Conservation (phyloP, 148 eudicot genomes). For the Chenopodium formosanum region DNA sequence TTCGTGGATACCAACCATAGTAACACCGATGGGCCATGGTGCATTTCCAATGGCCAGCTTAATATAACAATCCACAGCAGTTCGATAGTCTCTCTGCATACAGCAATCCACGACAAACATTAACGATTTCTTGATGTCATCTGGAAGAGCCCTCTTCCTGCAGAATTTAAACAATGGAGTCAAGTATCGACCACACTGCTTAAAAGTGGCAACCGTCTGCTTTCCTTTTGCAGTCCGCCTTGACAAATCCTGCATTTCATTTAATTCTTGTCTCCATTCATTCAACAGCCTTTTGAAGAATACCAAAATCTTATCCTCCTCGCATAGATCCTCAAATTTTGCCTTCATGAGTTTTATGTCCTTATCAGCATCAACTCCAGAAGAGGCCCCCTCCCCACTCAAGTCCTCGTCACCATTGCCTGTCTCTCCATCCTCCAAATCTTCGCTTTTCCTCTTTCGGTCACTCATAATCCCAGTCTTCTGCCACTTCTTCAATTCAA, state of each 20-base stretch:
- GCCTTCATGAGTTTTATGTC: constrained; percentile 85
- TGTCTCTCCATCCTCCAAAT: constrained; percentile 62
- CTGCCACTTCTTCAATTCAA: too few species aligned
- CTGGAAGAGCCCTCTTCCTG: constrained; percentile 89
- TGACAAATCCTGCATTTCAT: constrained; percentile 62
- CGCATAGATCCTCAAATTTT: constrained; percentile 37
- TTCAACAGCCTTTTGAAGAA: constrained; percentile 86
- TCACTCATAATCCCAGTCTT: too few species aligned
- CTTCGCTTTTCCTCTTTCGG: constrained; percentile 58
- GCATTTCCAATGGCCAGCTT: too few species aligned
- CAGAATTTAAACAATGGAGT: constrained; percentile 84
- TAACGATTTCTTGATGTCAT: constrained; percentile 65
- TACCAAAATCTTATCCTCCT: constrained; percentile 75
- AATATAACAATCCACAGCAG: constrained; percentile 91
- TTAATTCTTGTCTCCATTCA: constrained; percentile 87
- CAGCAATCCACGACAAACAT: constrained; percentile 35
- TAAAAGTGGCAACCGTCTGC: constrained; percentile 84
- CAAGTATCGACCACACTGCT: constrained; percentile 95
- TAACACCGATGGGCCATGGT: too few species aligned
- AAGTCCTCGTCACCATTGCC: constrained; percentile 76
- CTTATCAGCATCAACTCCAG: constrained; percentile 72
- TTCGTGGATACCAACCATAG: constrained; percentile 99
- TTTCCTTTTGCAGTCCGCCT: constrained; percentile 91
- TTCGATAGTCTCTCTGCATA: constrained; percentile 77
- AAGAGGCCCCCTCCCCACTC: constrained; percentile 60